phyloP scores from a whole-genome alignment of 1,284 basidiomycete genomes.

The Flammula alnicola region DNA sequence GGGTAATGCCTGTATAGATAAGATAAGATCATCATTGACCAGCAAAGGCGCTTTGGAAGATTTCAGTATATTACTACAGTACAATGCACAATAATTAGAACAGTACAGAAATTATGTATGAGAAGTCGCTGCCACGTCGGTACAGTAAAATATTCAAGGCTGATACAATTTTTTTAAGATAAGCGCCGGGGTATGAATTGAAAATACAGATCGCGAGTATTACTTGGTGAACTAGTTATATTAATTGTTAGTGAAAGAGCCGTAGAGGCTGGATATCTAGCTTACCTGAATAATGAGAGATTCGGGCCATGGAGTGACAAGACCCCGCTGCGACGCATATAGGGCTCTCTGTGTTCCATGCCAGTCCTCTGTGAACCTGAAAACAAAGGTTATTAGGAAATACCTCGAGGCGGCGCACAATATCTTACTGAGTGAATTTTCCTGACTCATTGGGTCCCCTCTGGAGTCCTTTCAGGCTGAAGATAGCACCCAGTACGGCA shows the following conservation, averaged over 20 bases:
- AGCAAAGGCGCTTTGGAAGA: too few species aligned
- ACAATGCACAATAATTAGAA: too few species aligned
- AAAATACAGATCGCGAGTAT: too few species aligned
- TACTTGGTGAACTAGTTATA: too few species aligned
- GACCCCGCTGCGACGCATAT: constrained; percentile 39
- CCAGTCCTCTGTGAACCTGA: constrained; percentile 39
- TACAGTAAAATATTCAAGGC: too few species aligned
- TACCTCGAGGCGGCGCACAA: neutral
- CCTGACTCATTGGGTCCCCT: constrained; percentile 52
- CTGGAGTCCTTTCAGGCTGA: constrained; percentile 50
- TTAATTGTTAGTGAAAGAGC: too few species aligned
- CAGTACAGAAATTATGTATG: too few species aligned
- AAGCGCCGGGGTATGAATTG: too few species aligned
- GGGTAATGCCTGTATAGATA: constrained; percentile 19
- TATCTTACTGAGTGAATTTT: constrained; percentile 40
- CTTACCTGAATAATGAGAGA: constrained; percentile 41
- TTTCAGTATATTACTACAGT: too few species aligned
- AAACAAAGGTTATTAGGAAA: neutral
- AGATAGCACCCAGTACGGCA: constrained; percentile 50
- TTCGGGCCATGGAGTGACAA: constrained; percentile 43
- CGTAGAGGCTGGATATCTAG: too few species aligned
- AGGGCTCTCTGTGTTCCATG: constrained; percentile 34
- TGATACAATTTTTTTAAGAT: too few species aligned
- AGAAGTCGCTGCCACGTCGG: too few species aligned
- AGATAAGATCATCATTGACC: constrained; percentile 21